Evolutionary conservation across 108 stramenopile genomes (phyloP), one percentile per base, ranked within the genome.

Genomic region (Chaetoceros muelleri): DNA sequence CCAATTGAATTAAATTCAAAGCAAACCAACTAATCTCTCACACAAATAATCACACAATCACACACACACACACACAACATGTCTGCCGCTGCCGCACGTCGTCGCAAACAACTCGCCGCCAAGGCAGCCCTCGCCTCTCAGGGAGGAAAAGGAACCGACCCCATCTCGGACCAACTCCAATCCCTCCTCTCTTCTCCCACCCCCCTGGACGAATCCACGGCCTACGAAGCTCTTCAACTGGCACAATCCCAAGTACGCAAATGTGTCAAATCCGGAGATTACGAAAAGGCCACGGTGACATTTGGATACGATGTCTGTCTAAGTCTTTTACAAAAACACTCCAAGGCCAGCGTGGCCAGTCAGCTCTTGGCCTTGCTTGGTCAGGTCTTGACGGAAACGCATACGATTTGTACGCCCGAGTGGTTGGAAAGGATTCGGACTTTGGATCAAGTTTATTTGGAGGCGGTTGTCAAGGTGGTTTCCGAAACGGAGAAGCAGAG

Each of bases 181-280:
- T 52, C 67, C 28, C 68, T 87, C 46, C 54, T 90, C 58, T 49
- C 25, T 8, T 57, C 58, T 18, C 69, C 71, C 16, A 54, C 57
- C 26, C 58, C 74, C n/a, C 54, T 51, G 51, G 81, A 84, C 27
- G 85, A 90, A 66, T 69, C 80, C 2, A 84, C 75, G 27, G 89
- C 89, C 22, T 90, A 90, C 58, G 89, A 90, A 71, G 89, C 89
- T 30, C 67, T 90, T 52, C 89, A 90, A 53, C 61, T 90, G 24
- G 89, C 89, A 2, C 89, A 90, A 61, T 80, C 78, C 20, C 66
- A 72, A 57, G 79, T 90, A 24, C 76, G 85, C 48, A 84, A 85
- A 49, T 71, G 71, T 54, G 79, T 87, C 46, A 64, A 84, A n/a
- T 26, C 66, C 24, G 78, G 71, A 16, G 76, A 86, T 8, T 80